These are phyloP conservation scores for Agrocybe chaxingu DNA, from an alignment of 768 basidiomycete genomes.

Conservation along the genomic window DNA sequence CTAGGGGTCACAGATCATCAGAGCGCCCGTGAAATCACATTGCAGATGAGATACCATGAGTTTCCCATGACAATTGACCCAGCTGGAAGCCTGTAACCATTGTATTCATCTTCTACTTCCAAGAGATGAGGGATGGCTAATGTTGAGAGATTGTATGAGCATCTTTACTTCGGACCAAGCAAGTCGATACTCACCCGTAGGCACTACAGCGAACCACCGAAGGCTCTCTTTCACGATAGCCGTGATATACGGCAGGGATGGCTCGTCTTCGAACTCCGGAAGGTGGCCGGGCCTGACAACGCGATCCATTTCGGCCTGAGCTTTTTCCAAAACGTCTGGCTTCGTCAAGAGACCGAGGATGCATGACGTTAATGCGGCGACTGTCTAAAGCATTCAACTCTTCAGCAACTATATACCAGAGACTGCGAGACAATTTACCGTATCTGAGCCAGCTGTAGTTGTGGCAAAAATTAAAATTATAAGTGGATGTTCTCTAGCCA, in stretches of 20 bases:
- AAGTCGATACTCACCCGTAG: constrained; percentile 15
- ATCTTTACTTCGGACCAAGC: not conserved
- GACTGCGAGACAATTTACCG: not conserved
- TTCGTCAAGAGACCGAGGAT: constrained; percentile 26
- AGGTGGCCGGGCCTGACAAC: constrained; percentile 25
- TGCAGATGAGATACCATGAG: constrained; percentile 18
- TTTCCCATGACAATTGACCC: constrained; percentile 27
- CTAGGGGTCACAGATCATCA: constrained; percentile 4
- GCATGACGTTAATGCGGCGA: constrained; percentile 21
- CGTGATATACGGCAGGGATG: constrained; percentile 24
- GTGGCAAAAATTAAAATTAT: not conserved
- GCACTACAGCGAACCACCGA: constrained; percentile 23
- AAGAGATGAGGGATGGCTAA: constrained; percentile 19
- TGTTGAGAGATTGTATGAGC: not conserved
- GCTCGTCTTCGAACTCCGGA: constrained; percentile 25
- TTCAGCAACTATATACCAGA: not conserved
- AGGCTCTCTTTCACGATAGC: constrained; percentile 26
- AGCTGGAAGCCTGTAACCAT: constrained; percentile 27
- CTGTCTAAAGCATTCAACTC: constrained; percentile 10
- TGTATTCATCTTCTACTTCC: constrained; percentile 23
- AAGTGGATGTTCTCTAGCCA: not conserved
- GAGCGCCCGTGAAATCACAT: not conserved
- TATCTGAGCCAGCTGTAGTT: constrained; percentile 1
- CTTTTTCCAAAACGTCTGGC: constrained; percentile 26
- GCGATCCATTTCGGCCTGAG: constrained; percentile 31